Evolutionary conservation across 768 basidiomycete genomes (phyloP), one percentile per base, ranked within the genome.

Genomic region (Tulasnella sp.): DNA sequence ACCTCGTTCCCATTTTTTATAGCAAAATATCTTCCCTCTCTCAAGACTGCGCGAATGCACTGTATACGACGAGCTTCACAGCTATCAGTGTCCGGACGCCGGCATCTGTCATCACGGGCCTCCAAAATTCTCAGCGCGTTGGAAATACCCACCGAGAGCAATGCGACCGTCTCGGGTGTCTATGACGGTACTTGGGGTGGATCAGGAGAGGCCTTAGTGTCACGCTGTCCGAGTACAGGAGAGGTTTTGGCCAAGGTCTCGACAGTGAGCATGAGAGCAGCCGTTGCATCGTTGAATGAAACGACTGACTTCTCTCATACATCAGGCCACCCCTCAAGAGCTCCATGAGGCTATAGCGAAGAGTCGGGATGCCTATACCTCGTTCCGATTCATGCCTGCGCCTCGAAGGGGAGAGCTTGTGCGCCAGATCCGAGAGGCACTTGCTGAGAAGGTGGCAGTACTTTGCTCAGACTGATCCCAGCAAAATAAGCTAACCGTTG

Each of bases 361-460:
- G 63, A 77, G 88, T 11, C 76, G 83, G 45, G 85, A 87, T 52
- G 93, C 92, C 4, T 85, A 84, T 67, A 70, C 72, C 7, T 65
- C 72, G 60, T 84, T 94, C 70, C 77, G 91, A 71, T 77, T 74
- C 61, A 75, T 92, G 31, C 91, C 93, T 49, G 89, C 89, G 11
- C 94, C 93, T 2, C 82, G 80, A 52, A 78, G 93, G 59, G 93
- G 93, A 15, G 91, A 96, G 65, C 77, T 97, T 29, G 69, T 97
- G 53, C 75, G 93, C 61, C 88, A 96, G 70, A 85, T 97, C 62
- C 75, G 93, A 59, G 83, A 87, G 68, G 88, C 84, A 10, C 75
- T 94, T 5, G 80, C 83, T 9, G 73, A 73, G 31, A 92, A 93
- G 79, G 89, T 85, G 63, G 54, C 5, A 7, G 15, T 7, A 38